Base-by-base conservation (phyloP, 1,284 basidiomycete species). In the Melampsora occidentalis region DNA sequence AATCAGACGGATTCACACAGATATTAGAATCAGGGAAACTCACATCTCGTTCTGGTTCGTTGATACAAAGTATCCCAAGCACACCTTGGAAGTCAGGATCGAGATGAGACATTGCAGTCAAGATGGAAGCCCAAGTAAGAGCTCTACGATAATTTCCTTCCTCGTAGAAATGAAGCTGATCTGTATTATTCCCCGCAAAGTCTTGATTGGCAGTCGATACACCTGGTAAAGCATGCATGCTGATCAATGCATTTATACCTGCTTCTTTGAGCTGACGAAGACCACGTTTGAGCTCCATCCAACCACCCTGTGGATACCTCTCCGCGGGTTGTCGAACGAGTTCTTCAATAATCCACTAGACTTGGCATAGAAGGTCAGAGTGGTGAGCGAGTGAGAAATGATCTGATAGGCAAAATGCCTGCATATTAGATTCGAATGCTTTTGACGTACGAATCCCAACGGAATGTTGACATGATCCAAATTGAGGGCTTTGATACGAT, bases 381-480 rank as follows among this genome's bases (percentile, higher is more conserved):
- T 28, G 49, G 16, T 51, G 49, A 51, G 9, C 49, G 35, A 57
- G 57, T 33, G 6, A 66, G 46, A 22, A 42, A 66, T 66, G 20
- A 35, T 22, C 28, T 9, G 28, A 9, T 14, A 66, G 28, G 59
- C 63, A 25, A 51, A 51, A 6, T 4, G 20, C 7, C 20, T 22
- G 28, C 25, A 49, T 5, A 48, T 16, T 42, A 20, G 64, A 22
- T 18, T 20, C 16, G 63, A 48, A 49, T n/a, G 14, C 0, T n/a
- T n/a, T 31, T 31, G 5, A 75, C 72, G 6, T 18, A 75, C 72
- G 81, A 89, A 92, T 0, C 91, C 90, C 31, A 92, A 86, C 1
- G 90, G 90, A 79, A 92, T 85, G 25, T 91, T 87, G 78, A 90
- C 89, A 22, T 89, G 89, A 79, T 92, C 92, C 77, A 92, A 87